Evolutionary conservation across 306 rosid genomes (phyloP), one percentile per base, ranked within the genome.

Genomic region (Pachyrhizus erosus): DNA sequence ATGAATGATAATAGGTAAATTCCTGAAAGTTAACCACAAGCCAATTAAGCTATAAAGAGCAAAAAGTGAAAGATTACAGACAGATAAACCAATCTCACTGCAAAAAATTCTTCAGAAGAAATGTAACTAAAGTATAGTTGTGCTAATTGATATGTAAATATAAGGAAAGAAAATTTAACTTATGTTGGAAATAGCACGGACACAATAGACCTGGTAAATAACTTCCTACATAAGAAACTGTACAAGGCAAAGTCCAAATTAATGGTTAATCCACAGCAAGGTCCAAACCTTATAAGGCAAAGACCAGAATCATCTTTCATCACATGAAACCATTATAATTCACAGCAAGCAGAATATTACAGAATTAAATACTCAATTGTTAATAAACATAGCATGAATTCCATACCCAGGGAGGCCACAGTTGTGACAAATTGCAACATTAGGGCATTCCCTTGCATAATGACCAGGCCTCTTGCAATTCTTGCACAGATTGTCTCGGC

Each of bases 391-490:
- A 75, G 78, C 85, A 64, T 6, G 9, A 86, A 76, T 83, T 55
- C 9, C 80, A 88, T 87, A 96, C 99, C 99, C 99, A 11, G 99
- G 99, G 70, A 96, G 92, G 73, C 89, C 91, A 84, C 99, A 96
- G 45, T 96, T 96, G 90, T 96, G 99, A 82, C 99, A 96, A 79
- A 96, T 87, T 75, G 98, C 99, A 55, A 93, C 99, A 89, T 93
- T 93, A n/a, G 98, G 99, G 83, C 99, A 96, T 76, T 96, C 99
- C 78, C 99, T 87, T 42, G 99, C 99, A 91, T 65, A 96, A 87
- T 96, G 99, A 78, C 99, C 99, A 0, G 99, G 99, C 72, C 98
- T 92, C 89, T 93, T 96, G 90, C 99, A 96, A 86, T 96, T 96
- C 92, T 96, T 96, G 91, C 99, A 96, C 78, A 93, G 89, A 88